These are phyloP conservation scores for Usnea hakonensis DNA, from an alignment of 495 filamentous ascomycete species.

Conservation along the genomic window DNA sequence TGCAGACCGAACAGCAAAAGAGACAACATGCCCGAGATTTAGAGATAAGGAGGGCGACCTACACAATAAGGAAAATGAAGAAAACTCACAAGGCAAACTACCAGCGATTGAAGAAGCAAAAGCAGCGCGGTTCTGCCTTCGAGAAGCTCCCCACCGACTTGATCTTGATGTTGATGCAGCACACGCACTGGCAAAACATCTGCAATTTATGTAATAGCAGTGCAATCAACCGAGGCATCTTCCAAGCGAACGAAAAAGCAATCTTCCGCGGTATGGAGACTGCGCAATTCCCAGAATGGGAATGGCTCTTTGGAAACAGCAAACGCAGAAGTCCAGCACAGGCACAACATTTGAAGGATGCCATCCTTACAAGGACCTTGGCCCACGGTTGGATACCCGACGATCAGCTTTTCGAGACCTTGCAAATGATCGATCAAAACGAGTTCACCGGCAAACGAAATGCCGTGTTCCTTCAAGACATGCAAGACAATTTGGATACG, in stretches of 20 bases:
- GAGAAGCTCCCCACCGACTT: background rate
- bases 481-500: background rate
- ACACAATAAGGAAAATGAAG: background rate
- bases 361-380: background rate
- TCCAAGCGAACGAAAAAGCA: background rate
- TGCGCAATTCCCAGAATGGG: constrained; percentile 7
- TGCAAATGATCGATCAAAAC: background rate
- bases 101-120: background rate
- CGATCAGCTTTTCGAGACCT: background rate
- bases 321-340: constrained; percentile 1
- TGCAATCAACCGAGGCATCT: background rate
- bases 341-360: constrained; percentile 10
- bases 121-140: background rate
- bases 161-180: background rate
- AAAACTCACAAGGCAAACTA: background rate
- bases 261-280: constrained; percentile 7
- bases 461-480: background rate
- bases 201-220: background rate
- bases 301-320: constrained; percentile 14
- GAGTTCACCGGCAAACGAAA: background rate
- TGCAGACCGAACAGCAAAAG: background rate
- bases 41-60: background rate
- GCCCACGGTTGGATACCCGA: background rate
- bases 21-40: background rate
- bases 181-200: background rate